Conservation (phyloP, 208 protist species). For the Porcisia hertigi region DNA sequence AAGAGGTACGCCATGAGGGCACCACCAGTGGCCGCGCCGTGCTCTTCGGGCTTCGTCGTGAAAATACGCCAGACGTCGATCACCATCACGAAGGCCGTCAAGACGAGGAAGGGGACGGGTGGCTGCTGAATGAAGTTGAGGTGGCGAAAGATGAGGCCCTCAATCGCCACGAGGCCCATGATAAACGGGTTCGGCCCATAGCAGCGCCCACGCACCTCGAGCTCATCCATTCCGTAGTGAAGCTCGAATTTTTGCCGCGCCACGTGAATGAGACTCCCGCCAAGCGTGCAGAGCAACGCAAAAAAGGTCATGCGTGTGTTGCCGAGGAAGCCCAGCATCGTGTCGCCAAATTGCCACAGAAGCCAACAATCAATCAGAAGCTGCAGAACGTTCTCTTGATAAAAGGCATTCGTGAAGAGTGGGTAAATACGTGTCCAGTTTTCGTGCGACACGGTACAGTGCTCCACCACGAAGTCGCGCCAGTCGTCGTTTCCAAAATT, state of each 20-base stretch:
- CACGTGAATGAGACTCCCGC: slow-evolving; percentile 80
- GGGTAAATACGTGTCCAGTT: slow-evolving; percentile 82
- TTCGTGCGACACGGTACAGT: slow-evolving; percentile 87
- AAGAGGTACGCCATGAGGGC: slow-evolving; percentile 88
- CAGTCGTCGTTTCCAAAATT: slow-evolving; percentile 75
- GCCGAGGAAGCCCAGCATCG: slow-evolving; percentile 86
- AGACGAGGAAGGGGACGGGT: slow-evolving; percentile 87
- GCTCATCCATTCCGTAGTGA: slow-evolving; percentile 81
- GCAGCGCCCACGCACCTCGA: slow-evolving; percentile 85
- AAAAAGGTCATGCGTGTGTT: slow-evolving; percentile 84
- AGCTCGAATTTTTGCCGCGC: slow-evolving; percentile 82
- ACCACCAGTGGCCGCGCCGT: slow-evolving; percentile 82
- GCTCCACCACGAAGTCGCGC: slow-evolving; percentile 84
- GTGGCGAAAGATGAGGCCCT: slow-evolving; percentile 89
- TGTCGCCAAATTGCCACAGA: slow-evolving; percentile 83
- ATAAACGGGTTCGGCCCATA: slow-evolving; percentile 90
- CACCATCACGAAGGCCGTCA: slow-evolving; percentile 88
- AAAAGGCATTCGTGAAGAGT: slow-evolving; percentile 85
- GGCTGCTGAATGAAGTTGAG: slow-evolving; percentile 91
- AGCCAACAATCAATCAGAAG: slow-evolving; percentile 88
- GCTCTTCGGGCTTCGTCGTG: slow-evolving; percentile 79
- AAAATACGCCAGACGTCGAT: slow-evolving; percentile 91
- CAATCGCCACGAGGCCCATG: slow-evolving; percentile 82
- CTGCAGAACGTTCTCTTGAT: slow-evolving; percentile 90
- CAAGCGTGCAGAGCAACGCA: slow-evolving; percentile 63